These are phyloP conservation scores for Paraphaeosphaeria minitans DNA, from an alignment of 2,329 filamentous ascomycete species.

Conservation along the genomic window DNA sequence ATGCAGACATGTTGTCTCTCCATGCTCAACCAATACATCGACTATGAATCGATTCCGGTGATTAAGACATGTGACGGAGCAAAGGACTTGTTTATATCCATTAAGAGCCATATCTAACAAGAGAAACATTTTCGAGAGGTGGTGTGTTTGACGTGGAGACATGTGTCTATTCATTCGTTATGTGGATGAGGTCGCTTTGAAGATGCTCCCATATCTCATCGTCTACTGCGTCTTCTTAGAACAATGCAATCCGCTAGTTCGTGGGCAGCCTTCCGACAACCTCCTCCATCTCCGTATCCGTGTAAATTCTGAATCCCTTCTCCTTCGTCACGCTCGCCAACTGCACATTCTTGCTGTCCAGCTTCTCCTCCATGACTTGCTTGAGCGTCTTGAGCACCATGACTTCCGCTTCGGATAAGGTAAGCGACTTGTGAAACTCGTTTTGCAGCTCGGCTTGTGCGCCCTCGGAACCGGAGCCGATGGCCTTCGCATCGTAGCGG, in stretches of 20 bases:
- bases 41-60: too few species aligned
- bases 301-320: constrained; percentile 98
- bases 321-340: constrained; percentile 97
- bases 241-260: constrained; percentile 42
- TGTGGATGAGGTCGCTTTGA: constrained; percentile 20
- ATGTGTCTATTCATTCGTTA: constrained; percentile 34
- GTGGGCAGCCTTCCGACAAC: constrained; percentile 79
- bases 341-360: constrained; percentile 98
- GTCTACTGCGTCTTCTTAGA: constrained; percentile 1
- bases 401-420: constrained; percentile 89
- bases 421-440: constrained; percentile 98
- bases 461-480: constrained; percentile 95
- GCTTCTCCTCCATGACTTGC: constrained; percentile 99
- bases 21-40: too few species aligned
- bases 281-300: constrained; percentile 93
- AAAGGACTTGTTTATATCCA: too few species aligned
- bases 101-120: background rate
- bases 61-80: too few species aligned
- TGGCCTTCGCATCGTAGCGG: constrained; percentile 98
- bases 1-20: too few species aligned
- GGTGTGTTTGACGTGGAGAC: constrained; percentile 16
- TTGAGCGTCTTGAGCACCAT: constrained; percentile 96
- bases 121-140: background rate
- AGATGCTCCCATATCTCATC: constrained; percentile 20
- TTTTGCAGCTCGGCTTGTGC: constrained; percentile 98